Conservation (phyloP, 176 grass and related monocot genomes). For the maize (Zea mays) region Zm-B73-REFERENCE-NAM-5.0 NC_050103.1:48099001-48099500, state of each 20-base stretch:
- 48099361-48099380: neutral
- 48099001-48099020: conserved; percentile 90
- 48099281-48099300: conserved; percentile 17
- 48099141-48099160: conserved; percentile 78
- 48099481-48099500: neutral
- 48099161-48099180: conserved; percentile 82
- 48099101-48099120: conserved; percentile 59
- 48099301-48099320: neutral
- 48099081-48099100: conserved; percentile 51
- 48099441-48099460: conserved; percentile 10
- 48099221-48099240: conserved; percentile 85
- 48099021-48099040: conserved; percentile 63
- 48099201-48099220: conserved; percentile 72
- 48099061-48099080: conserved; percentile 83
- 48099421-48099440: neutral
- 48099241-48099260: conserved; percentile 85
- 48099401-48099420: neutral
- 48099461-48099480: neutral
- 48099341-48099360: neutral
- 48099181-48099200: conserved; percentile 75
- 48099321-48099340: neutral
- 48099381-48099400: neutral
- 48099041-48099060: conserved; percentile 77
- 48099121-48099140: conserved; percentile 71
- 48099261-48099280: conserved; percentile 26